These are phyloP conservation scores for Gastrolobium villosum DNA, from an alignment of 306 rosid species.

Conservation along the genomic window DNA sequence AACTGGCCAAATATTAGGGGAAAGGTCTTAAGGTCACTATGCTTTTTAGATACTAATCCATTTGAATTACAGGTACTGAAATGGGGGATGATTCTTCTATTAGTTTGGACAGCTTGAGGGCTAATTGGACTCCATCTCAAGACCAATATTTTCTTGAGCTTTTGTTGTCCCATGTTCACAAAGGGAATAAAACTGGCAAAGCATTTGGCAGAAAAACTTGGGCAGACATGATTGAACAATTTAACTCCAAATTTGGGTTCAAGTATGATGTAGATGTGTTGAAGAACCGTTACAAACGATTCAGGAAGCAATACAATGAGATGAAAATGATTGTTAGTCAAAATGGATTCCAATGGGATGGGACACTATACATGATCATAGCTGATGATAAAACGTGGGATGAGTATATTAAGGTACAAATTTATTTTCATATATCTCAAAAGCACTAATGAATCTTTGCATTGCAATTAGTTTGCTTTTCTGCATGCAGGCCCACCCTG, in stretches of 20 bases:
- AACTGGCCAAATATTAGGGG: not conserved
- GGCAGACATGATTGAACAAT: constrained; percentile 62
- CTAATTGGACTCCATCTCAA: constrained; percentile 69
- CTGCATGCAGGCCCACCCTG: constrained; percentile 65
- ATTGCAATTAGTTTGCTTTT: constrained; percentile 46
- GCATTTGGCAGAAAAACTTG: constrained; percentile 58
- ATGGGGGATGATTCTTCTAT: constrained; percentile 54
- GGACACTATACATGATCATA: constrained; percentile 46
- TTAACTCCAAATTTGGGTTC: constrained; percentile 62
- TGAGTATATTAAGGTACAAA: constrained; percentile 56
- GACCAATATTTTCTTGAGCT: constrained; percentile 64
- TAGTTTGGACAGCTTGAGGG: constrained; percentile 54
- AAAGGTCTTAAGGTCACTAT: not conserved
- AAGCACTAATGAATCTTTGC: constrained; percentile 17
- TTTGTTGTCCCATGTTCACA: constrained; percentile 59
- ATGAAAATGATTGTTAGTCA: constrained; percentile 57
- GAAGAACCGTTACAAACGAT: constrained; percentile 66
- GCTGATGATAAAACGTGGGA: constrained; percentile 54
- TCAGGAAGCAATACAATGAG: constrained; percentile 68
- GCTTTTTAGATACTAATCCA: constrained; percentile 33
- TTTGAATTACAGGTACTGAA: constrained; percentile 51
- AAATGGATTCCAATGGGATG: constrained; percentile 65
- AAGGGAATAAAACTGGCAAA: constrained; percentile 61
- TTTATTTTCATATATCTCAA: constrained; percentile 15
- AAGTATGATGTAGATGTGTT: constrained; percentile 62